Conservation (phyloP, 2,329 filamentous ascomycete species). For the Sporothrix pseudoabietina region DNA sequence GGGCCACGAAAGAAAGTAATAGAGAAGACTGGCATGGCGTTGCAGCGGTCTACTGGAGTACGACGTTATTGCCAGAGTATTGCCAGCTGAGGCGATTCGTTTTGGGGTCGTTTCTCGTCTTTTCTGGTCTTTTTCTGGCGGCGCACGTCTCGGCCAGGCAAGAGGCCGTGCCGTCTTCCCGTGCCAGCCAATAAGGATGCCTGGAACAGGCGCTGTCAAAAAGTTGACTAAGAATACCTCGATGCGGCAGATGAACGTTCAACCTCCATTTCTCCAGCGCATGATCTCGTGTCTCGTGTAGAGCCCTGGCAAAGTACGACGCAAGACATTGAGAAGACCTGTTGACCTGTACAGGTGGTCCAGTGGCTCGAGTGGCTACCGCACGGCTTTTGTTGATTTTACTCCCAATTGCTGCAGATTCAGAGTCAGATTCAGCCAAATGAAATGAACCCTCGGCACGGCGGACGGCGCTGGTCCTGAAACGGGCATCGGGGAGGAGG, state of each 20-base stretch:
- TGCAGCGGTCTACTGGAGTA: neutral
- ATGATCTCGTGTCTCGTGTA: conserved; percentile 1
- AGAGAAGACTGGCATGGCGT: neutral
- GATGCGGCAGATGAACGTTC: neutral
- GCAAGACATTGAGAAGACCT: neutral
- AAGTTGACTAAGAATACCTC: neutral
- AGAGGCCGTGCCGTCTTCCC: conserved; percentile 25
- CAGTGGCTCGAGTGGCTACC: neutral
- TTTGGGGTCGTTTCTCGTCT: neutral
- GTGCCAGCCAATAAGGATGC: conserved; percentile 18
- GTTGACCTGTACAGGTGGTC: neutral
- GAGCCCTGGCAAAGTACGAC: neutral
- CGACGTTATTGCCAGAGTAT: neutral
- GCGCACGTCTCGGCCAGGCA: conserved; percentile 7
- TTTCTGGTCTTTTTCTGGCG: neutral
- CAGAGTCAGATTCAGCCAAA: neutral
- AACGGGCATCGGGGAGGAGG: neutral
- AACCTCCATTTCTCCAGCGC: neutral
- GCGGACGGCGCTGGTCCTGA: neutral
- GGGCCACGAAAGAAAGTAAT: neutral
- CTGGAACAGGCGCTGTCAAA: neutral
- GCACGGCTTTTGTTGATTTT: neutral
- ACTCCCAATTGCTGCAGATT: conserved; percentile 5
- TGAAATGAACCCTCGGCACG: conserved; percentile 8
- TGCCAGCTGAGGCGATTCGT: neutral